These are phyloP conservation scores for Fabrea salina DNA, from an alignment of 169 alveolate species.

Conservation along the genomic window DNA sequence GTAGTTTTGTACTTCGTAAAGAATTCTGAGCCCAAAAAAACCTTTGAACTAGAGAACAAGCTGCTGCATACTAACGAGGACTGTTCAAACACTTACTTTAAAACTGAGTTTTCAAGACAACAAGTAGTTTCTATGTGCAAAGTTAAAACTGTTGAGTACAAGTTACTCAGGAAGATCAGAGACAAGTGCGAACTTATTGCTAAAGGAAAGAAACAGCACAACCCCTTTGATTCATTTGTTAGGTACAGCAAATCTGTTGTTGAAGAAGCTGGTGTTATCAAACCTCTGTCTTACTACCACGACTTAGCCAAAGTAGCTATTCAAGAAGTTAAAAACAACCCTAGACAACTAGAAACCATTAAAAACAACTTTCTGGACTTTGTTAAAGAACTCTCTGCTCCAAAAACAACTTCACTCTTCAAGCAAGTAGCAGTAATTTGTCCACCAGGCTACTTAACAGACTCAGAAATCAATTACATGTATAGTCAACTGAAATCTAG, in stretches of 20 bases:
- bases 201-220: no score
- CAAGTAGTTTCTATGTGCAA: slow-evolving; percentile 57
- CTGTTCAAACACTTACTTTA: slow-evolving; percentile 27
- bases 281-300: not conserved
- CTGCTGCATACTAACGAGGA: slow-evolving; percentile 53
- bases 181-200: slow-evolving; percentile 64
- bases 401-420: not conserved
- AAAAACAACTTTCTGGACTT: no score
- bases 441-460: not conserved
- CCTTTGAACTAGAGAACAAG: slow-evolving; percentile 55
- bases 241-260: not conserved
- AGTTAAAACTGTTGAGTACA: slow-evolving; percentile 73
- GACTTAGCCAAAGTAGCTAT: not conserved
- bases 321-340: not conserved
- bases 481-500: not conserved
- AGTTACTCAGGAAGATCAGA: slow-evolving; percentile 70
- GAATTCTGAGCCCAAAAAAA: slow-evolving; percentile 42
- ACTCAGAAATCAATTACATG: no score
- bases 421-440: not conserved
- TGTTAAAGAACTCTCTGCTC: not conserved
- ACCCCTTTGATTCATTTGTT: not conserved
- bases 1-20: slow-evolving; percentile 64
- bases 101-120: slow-evolving; percentile 2
- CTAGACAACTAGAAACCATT: slow-evolving; percentile 22
- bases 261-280: not conserved